Evolutionary conservation across 768 basidiomycete species (phyloP), one percentile per base, ranked within the genome.

Genomic region (Terana coerulea): DNA sequence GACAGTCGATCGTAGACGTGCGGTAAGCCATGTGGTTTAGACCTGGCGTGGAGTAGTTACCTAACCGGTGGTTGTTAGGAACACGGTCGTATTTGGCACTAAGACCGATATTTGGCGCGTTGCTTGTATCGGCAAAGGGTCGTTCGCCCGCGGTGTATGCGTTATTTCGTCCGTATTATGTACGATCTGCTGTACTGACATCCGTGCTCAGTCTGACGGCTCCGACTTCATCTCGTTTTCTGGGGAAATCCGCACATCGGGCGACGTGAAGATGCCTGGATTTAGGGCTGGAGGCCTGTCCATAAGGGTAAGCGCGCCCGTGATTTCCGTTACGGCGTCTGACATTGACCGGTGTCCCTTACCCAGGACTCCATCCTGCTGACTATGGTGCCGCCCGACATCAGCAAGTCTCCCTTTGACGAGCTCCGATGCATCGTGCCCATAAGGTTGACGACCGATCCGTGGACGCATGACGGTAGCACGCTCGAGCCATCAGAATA

Each of bases 21-120:
- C 65, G 73, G 76, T 77, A 46, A 41, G 73, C 37, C 40, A 40
- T 30, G 19, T 36, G 26, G 44, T 22, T 8, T 30, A 24, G 11
- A 15, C 26, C 7, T 15, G 12, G 36, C 51, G 30, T 26, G 19
- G 30, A 24, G n/a, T 19, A 47, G 50, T n/a, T 12, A 40, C 5
- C 7, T 47, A 25, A 36, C 39, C 24, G 40, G 31, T 37, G 44
- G 5, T 29, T 19, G 9, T 17, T 55, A 84, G 81, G 35, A 80
- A 81, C 57, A 60, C 70, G 2, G 52, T 74, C 15, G 59, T 77
- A 15, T 58, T 72, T 8, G 77, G 75, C 1, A 76, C 78, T n/a
- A 86, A 82, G 64, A 76, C 83, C 1, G 81, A 87, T 56, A 88
- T 88, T 21, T 88, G 85, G 84, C 71, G 78, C 50, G 74, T 80